These are phyloP conservation scores for Ganoderma resinaceum DNA, from an alignment of 1,284 basidiomycete genomes.

Conservation along the genomic window DNA sequence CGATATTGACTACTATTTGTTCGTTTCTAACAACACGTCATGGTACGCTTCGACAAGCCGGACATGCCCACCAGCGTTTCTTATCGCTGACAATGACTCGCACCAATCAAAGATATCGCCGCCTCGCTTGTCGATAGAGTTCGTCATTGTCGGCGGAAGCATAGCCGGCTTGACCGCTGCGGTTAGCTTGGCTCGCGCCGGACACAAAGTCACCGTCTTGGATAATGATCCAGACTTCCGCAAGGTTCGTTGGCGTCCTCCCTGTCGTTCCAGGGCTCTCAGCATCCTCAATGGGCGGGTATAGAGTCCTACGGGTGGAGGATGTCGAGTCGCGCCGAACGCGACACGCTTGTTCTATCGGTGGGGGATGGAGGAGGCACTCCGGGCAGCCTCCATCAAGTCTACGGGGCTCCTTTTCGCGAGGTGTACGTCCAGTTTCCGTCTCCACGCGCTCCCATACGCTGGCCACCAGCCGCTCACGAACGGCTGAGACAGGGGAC, in stretches of 20 bases:
- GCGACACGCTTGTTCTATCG: conserved; percentile 37
- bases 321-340: conserved; percentile 39
- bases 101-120: conserved; percentile 1
- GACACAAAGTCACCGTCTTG: conserved; percentile 43
- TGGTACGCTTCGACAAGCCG: not conserved
- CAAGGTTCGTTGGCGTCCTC: conserved; percentile 24
- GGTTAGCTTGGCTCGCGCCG: conserved; percentile 37
- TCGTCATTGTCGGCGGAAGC: conserved; percentile 42
- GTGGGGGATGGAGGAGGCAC: conserved; percentile 39
- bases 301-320: conserved; percentile 32
- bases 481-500: conserved; percentile 29
- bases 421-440: conserved; percentile 13
- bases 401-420: conserved; percentile 29
- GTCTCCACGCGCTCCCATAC: not conserved
- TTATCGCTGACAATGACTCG: not conserved
- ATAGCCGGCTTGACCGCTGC: conserved; percentile 40
- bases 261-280: not conserved
- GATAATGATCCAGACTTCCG: conserved; percentile 27
- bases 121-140: conserved; percentile 33
- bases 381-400: conserved; percentile 26
- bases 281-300: not conserved
- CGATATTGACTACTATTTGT: not conserved
- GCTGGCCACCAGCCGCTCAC: not conserved
- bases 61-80: not conserved
- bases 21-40: not conserved